Percentiles rank a stretch among this genome's conserved stretches.
phyloP scores from a whole-genome alignment of 805 yeast species.

The Yarrowia porcina region DNA sequence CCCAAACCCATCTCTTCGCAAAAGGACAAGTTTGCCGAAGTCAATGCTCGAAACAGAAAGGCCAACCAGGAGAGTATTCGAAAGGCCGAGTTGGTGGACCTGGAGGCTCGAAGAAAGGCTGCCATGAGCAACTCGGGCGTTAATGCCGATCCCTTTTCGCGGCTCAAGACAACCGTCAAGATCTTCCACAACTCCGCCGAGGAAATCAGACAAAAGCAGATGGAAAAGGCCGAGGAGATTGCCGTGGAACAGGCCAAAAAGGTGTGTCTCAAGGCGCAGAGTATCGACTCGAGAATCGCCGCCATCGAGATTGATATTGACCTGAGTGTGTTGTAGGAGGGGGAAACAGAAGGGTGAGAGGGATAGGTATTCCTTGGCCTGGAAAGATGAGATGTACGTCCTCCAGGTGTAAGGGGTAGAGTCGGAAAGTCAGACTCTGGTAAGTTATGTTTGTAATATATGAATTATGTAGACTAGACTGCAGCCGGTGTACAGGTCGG shows the following conservation, averaged over 20 bases:
- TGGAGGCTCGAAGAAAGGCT: constrained; percentile 50
- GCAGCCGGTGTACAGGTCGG: too few relatives aligned
- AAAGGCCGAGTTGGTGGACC: constrained; percentile 68
- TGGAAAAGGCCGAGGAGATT: constrained; percentile 22
- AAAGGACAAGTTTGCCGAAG: constrained; percentile 55
- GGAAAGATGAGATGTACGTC: too few relatives aligned
- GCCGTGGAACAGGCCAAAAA: constrained; percentile 14
- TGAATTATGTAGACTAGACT: not conserved
- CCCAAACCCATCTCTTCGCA: constrained; percentile 20
- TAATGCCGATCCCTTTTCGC: constrained; percentile 74
- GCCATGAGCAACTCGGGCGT: constrained; percentile 37
- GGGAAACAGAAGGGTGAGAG: too few relatives aligned
- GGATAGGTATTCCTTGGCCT: too few relatives aligned
- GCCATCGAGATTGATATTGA: constrained; percentile 2
- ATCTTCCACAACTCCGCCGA: constrained; percentile 59
- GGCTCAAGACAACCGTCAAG: constrained; percentile 83
- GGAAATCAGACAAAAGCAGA: constrained; percentile 46
- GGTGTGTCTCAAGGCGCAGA: constrained; percentile 3
- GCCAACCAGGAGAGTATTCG: constrained; percentile 74
- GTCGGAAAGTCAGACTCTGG: not conserved
- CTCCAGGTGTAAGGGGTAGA: too few relatives aligned
- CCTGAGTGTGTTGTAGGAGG: not conserved
- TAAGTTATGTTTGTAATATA: constrained; percentile 1
- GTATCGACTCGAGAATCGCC: not conserved
- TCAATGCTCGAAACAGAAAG: constrained; percentile 81